Percentiles rank a stretch among this genome's conserved stretches.
These are phyloP conservation scores for Calonectria crousiana DNA, from an alignment of 2,329 filamentous ascomycete species.

Conservation along the genomic window DNA sequence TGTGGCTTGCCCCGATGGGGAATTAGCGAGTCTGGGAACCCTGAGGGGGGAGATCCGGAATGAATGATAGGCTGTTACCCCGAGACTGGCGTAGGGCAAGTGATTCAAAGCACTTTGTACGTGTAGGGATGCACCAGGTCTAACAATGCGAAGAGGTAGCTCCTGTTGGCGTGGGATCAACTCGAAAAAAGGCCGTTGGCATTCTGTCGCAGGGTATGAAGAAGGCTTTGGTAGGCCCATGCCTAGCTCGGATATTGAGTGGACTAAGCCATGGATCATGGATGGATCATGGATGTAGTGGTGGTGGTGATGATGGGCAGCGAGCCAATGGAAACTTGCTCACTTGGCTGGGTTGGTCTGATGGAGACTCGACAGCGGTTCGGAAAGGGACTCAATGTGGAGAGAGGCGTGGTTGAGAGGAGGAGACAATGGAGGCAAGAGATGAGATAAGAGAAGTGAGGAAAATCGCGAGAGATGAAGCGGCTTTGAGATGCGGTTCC, in stretches of 20 bases:
- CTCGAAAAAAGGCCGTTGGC: neutral
- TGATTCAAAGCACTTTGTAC: neutral
- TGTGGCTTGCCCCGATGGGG: neutral
- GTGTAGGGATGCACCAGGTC: neutral
- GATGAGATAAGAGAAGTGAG: neutral
- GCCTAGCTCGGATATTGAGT: conserved; percentile 23
- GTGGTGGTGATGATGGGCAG: conserved; percentile 40
- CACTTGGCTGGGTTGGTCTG: conserved; percentile 46
- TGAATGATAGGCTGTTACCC: neutral
- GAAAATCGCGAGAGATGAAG: neutral
- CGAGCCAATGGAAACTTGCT: conserved; percentile 62
- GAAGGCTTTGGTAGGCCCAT: conserved; percentile 18
- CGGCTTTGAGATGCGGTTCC: neutral
- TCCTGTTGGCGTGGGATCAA: neutral
- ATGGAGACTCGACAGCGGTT: conserved; percentile 34
- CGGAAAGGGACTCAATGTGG: conserved; percentile 16
- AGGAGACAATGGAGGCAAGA: conserved; percentile 4
- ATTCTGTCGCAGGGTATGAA: conserved; percentile 5
- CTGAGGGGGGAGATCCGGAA: conserved; percentile 5
- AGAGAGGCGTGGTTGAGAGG: conserved; percentile 21
- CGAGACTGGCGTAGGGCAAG: neutral
- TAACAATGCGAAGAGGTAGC: neutral
- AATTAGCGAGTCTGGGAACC: conserved; percentile 1
- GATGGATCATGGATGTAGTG: conserved; percentile 18
- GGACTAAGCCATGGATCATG: conserved; percentile 25